Conservation (phyloP, 768 basidiomycete species). For the Lactifluus echinatus region DNA sequence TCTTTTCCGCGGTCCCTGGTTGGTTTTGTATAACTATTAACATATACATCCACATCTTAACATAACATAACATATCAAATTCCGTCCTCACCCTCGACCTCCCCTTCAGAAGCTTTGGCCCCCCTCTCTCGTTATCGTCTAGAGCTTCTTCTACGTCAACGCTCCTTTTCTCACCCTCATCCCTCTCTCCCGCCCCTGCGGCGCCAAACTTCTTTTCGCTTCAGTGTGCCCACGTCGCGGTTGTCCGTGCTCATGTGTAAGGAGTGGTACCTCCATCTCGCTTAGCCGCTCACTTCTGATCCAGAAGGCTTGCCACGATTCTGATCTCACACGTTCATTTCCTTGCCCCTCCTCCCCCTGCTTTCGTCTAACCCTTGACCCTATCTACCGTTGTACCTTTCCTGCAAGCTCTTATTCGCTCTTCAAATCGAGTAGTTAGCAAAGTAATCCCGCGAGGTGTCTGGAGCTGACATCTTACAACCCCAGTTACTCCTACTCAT, state of each 20-base stretch:
- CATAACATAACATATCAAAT: conserved; percentile 7
- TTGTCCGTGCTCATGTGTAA: neutral
- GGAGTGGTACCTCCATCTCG: conserved; percentile 5
- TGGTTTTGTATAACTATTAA: neutral
- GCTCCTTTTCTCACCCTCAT: neutral
- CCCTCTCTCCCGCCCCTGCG: neutral
- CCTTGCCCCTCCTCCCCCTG: neutral
- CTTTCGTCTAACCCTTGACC: conserved; percentile 13
- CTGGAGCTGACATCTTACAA: too few species aligned
- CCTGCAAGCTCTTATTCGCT: conserved; percentile 4
- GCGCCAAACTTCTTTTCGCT: neutral
- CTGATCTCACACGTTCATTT: conserved; percentile 20
- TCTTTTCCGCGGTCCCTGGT: conserved; percentile 11
- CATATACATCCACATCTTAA: neutral
- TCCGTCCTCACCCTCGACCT: neutral
- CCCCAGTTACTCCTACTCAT: neutral
- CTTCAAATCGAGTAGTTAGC: neutral
- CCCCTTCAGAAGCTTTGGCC: neutral
- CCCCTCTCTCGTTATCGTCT: neutral
- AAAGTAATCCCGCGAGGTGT: too few species aligned
- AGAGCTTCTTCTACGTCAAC: conserved; percentile 5
- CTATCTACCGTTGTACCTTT: conserved; percentile 3
- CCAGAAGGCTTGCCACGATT: conserved; percentile 18
- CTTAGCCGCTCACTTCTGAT: conserved; percentile 16
- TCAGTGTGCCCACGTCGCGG: neutral